phyloP scores from a whole-genome alignment of 495 filamentous ascomycete genomes.

The Hyaloscypha variabilis region DNA sequence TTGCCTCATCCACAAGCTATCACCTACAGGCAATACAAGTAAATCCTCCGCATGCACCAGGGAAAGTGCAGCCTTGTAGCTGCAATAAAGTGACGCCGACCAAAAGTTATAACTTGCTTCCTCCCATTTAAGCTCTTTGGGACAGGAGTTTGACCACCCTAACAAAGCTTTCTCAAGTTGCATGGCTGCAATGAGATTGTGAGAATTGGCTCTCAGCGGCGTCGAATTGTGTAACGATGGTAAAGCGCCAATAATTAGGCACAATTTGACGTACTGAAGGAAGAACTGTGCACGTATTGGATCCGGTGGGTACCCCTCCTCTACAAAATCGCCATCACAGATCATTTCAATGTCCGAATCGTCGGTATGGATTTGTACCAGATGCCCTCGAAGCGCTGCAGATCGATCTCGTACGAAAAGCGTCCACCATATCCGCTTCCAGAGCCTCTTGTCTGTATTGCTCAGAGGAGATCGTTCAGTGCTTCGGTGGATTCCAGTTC shows the following conservation, averaged over 20 bases:
- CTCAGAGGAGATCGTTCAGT: conserved; percentile 93
- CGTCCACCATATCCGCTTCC: conserved; percentile 97
- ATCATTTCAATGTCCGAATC: conserved; percentile 99
- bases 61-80: conserved; percentile 97
- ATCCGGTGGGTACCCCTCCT: conserved; percentile 79
- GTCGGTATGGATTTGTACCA: conserved; percentile 90
- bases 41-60: no score
- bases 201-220: conserved; percentile 82
- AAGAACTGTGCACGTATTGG: conserved; percentile 97
- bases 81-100: conserved; percentile 90
- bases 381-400: conserved; percentile 82
- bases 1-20: no score
- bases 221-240: conserved; percentile 97
- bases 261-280: conserved; percentile 95
- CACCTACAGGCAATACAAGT: no score
- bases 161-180: conserved; percentile 97
- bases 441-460: conserved; percentile 87
- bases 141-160: conserved; percentile 97
- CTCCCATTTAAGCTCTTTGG: conserved; percentile 90
- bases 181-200: conserved; percentile 93
- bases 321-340: conserved; percentile 92
- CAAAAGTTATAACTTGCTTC: conserved; percentile 89
- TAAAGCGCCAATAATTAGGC: conserved; percentile 98
- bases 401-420: conserved; percentile 84
- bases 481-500: conserved; percentile 96